These are phyloP conservation scores for Fragilariopsis cylindrus DNA, from an alignment of 108 stramenopile genomes.

Conservation along the genomic window DNA sequence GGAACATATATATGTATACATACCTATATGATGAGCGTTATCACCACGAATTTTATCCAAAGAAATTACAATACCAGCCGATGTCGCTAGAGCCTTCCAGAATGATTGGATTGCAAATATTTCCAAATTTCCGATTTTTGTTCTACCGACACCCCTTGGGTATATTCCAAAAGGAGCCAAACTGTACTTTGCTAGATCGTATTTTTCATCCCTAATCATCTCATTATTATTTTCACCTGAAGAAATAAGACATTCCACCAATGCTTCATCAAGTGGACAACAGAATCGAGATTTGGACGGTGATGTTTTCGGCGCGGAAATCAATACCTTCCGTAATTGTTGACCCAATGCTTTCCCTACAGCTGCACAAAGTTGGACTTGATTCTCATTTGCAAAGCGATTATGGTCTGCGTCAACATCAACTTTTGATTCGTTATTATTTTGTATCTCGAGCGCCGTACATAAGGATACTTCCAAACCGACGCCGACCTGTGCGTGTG, in stretches of 20 bases:
- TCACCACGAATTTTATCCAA: conserved; percentile 72
- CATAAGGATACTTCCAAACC: conserved; percentile 37
- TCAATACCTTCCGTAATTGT: conserved; percentile 34
- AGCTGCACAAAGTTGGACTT: conserved; percentile 36
- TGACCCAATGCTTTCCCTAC: conserved; percentile 65
- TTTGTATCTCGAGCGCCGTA: too few relatives aligned
- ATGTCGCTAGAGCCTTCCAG: conserved; percentile 51
- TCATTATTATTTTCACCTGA: conserved; percentile 5
- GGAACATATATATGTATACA: not conserved
- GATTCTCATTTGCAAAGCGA: conserved; percentile 54
- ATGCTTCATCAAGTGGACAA: conserved; percentile 87
- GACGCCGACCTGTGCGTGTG: conserved; percentile 86
- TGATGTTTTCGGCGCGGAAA: not conserved
- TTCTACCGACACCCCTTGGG: conserved; percentile 61
- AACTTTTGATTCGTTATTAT: not conserved
- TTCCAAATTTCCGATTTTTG: conserved; percentile 62
- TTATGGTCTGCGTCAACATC: conserved; percentile 39
- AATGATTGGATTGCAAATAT: conserved; percentile 52
- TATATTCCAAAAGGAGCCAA: conserved; percentile 79
- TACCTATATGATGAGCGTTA: conserved; percentile 78
- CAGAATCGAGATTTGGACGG: conserved; percentile 37
- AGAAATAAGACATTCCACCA: conserved; percentile 64
- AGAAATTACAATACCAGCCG: conserved; percentile 49
- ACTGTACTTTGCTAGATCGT: conserved; percentile 35
- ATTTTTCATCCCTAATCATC: not conserved